Base-by-base conservation (phyloP, 176 grass and related monocot genomes). In the Oryza brachyantha region DNA sequence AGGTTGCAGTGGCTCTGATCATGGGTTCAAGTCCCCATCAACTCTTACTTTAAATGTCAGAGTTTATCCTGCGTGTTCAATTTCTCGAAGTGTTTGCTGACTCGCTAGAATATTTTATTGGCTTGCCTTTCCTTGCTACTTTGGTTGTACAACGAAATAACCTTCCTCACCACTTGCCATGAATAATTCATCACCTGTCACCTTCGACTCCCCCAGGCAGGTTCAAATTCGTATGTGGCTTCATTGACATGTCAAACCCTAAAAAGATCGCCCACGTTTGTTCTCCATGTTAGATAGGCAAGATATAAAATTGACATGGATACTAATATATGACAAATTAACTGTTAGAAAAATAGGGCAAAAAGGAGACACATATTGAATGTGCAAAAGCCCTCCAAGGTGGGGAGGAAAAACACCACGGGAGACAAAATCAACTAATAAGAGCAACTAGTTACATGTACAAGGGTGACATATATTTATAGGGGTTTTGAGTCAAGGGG, bases 101-200 rank as follows among this genome's bases (percentile, higher is more conserved):
- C 42, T 77, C 14, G 43, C 35, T 65, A 21, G 77, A 82, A 36
- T 59, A 35, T 28, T 59, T 72, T 22, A 37, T 27, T 66, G 27
- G 26, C 21, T 72, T 63, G 5, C 35, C 29, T 22, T 72, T 83
- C 54, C 19, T 66, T 69, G 13, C 24, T 48, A 61, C 64, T 64
- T 76, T 77, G 14, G 10, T 64, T 82, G 35, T 77, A 67, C 5
- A 1, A 62, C 36, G 36, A 65, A 70, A 41, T 65, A 32, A 16
- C 22, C 36, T 76, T 48, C 37, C 27, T 68, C 52, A 42, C 27
- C 34, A 31, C 31, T 61, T 39, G 66, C 3, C 29, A 77, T 59
- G 68, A 83, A 83, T 64, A 72, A 19, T 54, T 24, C 60, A 17
- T 72, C 48, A 61, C n/a, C 28, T 48, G 25, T 83, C 67, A 73